These are phyloP conservation scores for Komagataella pastoris DNA, from an alignment of 805 yeast genomes.

Conservation along the genomic window DNA sequence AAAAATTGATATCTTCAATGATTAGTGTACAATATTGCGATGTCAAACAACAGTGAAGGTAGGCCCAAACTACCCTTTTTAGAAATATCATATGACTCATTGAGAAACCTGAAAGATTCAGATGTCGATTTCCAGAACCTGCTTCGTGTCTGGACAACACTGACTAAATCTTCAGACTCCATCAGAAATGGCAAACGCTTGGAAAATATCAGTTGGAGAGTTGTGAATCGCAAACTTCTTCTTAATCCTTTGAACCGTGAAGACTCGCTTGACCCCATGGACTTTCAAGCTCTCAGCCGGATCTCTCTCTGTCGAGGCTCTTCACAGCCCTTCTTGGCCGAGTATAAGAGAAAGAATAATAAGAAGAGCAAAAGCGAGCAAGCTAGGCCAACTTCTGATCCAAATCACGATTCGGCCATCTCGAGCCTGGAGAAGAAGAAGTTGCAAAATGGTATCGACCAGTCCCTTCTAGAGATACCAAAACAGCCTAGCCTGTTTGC, in stretches of 20 bases:
- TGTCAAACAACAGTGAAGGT: not conserved
- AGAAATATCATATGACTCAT: constrained; percentile 15
- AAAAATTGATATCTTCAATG: not conserved
- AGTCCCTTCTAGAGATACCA: not conserved
- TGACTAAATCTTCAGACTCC: constrained; percentile 17
- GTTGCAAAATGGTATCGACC: not conserved
- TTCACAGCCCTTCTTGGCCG: constrained; percentile 4
- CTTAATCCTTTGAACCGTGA: constrained; percentile 3
- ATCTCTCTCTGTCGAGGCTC: constrained; percentile 10
- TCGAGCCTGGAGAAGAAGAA: not conserved
- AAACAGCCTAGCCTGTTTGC: not conserved
- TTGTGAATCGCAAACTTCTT: constrained; percentile 17
- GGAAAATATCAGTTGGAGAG: constrained; percentile 22
- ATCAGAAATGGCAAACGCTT: constrained; percentile 19
- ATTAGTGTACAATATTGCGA: not conserved
- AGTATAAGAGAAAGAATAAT: not conserved
- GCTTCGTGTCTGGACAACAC: constrained; percentile 26
- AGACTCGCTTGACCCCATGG: constrained; percentile 9
- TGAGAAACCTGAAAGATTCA: constrained; percentile 9
- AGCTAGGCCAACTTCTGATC: not conserved
- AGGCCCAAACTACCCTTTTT: constrained; percentile 11
- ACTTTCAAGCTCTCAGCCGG: constrained; percentile 14
- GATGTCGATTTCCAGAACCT: constrained; percentile 24
- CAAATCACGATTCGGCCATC: not conserved
- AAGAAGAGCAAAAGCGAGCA: not conserved